Percentiles rank a stretch among this genome's conserved stretches.
These are phyloP conservation scores for Kodamaea sagamina DNA, from an alignment of 805 yeast genomes.

Conservation along the genomic window DNA sequence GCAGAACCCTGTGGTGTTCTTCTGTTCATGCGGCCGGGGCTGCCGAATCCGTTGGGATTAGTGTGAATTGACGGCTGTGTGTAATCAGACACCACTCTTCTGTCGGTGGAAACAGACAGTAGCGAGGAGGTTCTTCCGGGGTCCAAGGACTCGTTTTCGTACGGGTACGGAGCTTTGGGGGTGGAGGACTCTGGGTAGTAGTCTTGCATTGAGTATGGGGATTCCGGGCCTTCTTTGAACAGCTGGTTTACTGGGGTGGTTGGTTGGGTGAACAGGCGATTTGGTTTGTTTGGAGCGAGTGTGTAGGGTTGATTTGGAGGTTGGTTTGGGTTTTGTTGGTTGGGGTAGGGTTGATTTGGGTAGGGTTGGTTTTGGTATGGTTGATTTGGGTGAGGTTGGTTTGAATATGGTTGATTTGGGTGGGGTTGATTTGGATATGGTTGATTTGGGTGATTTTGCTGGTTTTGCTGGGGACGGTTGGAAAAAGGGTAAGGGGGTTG, in stretches of 20 bases:
- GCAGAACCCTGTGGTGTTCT: constrained; percentile 7
- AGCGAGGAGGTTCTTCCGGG: neutral
- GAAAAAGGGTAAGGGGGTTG: neutral
- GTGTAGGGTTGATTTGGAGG: constrained; percentile 1
- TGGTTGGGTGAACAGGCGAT: constrained; percentile 6
- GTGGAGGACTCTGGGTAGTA: constrained; percentile 6
- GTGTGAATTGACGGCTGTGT: constrained; percentile 2
- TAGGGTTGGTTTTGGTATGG: no score
- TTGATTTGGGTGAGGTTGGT: neutral
- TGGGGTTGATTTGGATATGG: neutral
- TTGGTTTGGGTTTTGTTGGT: neutral
- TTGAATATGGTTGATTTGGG: neutral
- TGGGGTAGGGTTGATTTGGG: neutral
- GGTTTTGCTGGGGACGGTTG: neutral
- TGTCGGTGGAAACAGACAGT: neutral
- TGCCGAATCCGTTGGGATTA: constrained; percentile 4
- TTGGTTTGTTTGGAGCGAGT: no score
- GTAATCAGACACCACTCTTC: neutral
- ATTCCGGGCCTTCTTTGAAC: constrained; percentile 9
- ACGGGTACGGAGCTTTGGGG: constrained; percentile 5
- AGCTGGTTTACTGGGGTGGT: constrained; percentile 12
- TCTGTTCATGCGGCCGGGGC: neutral
- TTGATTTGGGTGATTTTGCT: constrained; percentile 5
- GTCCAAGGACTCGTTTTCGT: constrained; percentile 7
- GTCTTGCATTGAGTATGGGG: constrained; percentile 14